A percentile compares a stretch with the other conserved stretches of the same genome.
Evolutionary conservation across 164 flowering plant species (phyloP).

Genomic region (Echeveria elegans): DNA sequence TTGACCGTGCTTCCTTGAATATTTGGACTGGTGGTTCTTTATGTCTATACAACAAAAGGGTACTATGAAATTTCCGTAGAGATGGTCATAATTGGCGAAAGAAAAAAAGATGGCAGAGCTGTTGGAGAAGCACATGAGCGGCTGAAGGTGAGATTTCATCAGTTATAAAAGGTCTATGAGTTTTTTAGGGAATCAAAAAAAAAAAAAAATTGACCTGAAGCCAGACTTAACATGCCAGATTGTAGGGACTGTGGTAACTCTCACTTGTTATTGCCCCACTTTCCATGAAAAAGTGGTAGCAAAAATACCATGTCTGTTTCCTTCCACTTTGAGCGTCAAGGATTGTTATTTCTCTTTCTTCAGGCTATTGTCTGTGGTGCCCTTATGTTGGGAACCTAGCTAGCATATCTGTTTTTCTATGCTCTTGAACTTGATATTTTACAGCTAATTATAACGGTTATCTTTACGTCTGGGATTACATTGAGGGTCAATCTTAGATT

Average conservation of each 20-base stretch:
- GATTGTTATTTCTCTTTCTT: neutral
- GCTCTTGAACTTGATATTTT: no score
- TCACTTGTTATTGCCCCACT: no score
- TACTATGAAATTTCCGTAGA: constrained; percentile 69
- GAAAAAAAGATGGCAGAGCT: constrained; percentile 81
- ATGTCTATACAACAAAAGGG: constrained; percentile 83
- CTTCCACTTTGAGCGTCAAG: neutral
- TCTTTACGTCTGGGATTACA: no score
- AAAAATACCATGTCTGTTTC: neutral
- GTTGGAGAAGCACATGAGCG: constrained; percentile 97
- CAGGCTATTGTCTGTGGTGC: no score
- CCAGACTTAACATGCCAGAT: no score
- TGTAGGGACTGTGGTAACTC: no score
- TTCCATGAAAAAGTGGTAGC: no score
- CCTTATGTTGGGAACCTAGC: neutral
- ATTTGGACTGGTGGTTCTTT: constrained; percentile 71
- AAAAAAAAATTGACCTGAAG: no score
- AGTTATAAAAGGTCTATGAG: neutral
- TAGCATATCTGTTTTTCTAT: neutral
- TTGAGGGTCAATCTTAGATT: no score
- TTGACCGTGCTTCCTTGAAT: constrained; percentile 10
- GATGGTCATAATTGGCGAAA: constrained; percentile 94
- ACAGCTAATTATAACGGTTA: neutral
- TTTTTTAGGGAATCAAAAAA: neutral
- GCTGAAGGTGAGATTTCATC: constrained; percentile 56